Evolutionary conservation across 257 asterid species (phyloP).

Genomic region (Mentha longifolia): DNA sequence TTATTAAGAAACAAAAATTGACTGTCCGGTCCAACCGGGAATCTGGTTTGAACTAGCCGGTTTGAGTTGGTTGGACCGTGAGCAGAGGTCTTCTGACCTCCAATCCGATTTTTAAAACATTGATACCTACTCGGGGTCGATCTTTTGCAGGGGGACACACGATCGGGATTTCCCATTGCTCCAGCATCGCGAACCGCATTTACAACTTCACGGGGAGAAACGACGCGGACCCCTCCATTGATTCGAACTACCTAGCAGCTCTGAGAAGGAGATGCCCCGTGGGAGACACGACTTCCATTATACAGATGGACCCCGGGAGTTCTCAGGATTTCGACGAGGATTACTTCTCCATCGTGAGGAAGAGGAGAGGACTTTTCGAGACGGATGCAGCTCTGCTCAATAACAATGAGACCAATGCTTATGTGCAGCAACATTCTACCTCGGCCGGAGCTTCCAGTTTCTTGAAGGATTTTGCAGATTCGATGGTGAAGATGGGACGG

Average conservation of each 20-base stretch:
- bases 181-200: slow-evolving; percentile 45
- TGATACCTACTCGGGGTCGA: too few relatives aligned
- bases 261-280: slow-evolving; percentile 42
- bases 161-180: slow-evolving; percentile 59
- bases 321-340: slow-evolving; percentile 38
- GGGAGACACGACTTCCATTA: slow-evolving; percentile 33
- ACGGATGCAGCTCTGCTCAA: slow-evolving; percentile 52
- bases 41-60: too few relatives aligned
- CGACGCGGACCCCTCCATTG: slow-evolving; percentile 60
- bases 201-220: slow-evolving; percentile 61
- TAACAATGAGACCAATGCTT: slow-evolving; percentile 35
- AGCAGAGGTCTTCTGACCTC: too few relatives aligned
- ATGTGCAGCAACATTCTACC: slow-evolving; percentile 37
- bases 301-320: slow-evolving; percentile 64
- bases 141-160: slow-evolving; percentile 51
- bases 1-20: too few relatives aligned
- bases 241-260: slow-evolving; percentile 36
- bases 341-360: slow-evolving; percentile 34
- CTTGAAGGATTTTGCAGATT: slow-evolving; percentile 43
- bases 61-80: too few relatives aligned
- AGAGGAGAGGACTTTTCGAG: slow-evolving; percentile 49
- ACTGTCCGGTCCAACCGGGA: too few relatives aligned
- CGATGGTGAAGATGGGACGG: slow-evolving; percentile 57
- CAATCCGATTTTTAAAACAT: too few relatives aligned
- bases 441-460: slow-evolving; percentile 17